Percentiles rank a stretch among this genome's conserved stretches.
Evolutionary conservation across 805 yeast genomes (phyloP).

Genomic region (Candida silvicultrix): DNA sequence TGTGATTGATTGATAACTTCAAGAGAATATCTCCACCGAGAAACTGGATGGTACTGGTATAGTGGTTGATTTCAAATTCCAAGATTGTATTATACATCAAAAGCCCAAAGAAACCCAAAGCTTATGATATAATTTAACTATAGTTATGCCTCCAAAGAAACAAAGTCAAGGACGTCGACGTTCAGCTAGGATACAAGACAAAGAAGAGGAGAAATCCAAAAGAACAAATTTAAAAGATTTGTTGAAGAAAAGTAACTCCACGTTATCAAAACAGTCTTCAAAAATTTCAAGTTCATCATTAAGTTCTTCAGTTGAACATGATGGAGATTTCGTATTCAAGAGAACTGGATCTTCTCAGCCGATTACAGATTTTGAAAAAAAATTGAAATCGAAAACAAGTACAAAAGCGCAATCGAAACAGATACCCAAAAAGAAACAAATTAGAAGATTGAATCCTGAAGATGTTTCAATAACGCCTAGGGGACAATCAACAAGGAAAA

Average conservation of each 20-base stretch:
- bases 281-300: not conserved
- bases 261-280: not conserved
- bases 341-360: conserved; percentile 9
- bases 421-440: not conserved
- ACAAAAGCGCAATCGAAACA: not conserved
- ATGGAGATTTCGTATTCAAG: conserved; percentile 19
- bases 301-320: conserved; percentile 5
- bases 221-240: conserved; percentile 19
- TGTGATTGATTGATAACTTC: no score
- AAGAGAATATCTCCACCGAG: no score
- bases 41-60: no score
- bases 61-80: no score
- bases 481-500: not conserved
- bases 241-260: conserved; percentile 9
- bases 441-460: not conserved
- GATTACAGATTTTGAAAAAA: not conserved
- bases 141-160: conserved; percentile 7
- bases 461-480: not conserved
- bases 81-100: no score
- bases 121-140: not conserved
- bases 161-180: conserved; percentile 8
- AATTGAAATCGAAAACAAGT: not conserved
- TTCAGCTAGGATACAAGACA: conserved; percentile 7
- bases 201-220: conserved; percentile 9
- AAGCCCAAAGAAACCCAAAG: no score